Base-by-base conservation (phyloP, 2,329 filamentous ascomycete genomes). In the Leptographium wingfieldii region DNA sequence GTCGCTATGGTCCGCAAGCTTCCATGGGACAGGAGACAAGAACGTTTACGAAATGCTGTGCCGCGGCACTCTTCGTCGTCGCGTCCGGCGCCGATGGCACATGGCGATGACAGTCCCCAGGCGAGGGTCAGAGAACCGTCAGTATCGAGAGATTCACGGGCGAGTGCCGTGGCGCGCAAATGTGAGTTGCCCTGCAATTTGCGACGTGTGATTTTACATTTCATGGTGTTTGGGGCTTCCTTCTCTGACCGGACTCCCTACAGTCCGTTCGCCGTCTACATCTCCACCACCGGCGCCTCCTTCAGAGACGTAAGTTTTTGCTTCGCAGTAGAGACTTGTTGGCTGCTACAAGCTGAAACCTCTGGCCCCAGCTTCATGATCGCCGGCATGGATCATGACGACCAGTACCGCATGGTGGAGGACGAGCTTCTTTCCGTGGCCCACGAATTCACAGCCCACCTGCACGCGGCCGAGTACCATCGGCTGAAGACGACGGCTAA, bases 321-420 rank as follows among this genome's bases (percentile, higher is more conserved):
- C 52, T 19, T n/a, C 14, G n/a, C 11, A 31, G 25, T 29, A 25
- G 27, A 9, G 12, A 35, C 4, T 11, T 6, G 31, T 19, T 5
- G 9, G 22, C 10, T 16, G 11, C 33, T 7, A 33, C 14, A 4
- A 40, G 43, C 53, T 59, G 22, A 55, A 25, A 51, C 33, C 19
- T 46, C 25, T 25, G 10, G 2, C 3, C 4, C 11, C 59, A 84
- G 82, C 35, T 77, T 77, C 68, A 91, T 92, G 86, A 73, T 76
- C 2, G 77, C 83, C 55, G 85, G 84, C 3, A 70, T 80, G n/a
- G 75, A 80, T 4, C 71, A 78, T n/a, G 89, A 94, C 69, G 87
- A 92, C 68, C 74, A 73, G 59, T 92, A 83, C 71, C 85, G 88
- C 66, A 92, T 92, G 86, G 89, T 94, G 0, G 89, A 92, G 70